These are phyloP conservation scores for Fraxinus greggii DNA, from an alignment of 305 asterid genomes.

Conservation along the genomic window DNA sequence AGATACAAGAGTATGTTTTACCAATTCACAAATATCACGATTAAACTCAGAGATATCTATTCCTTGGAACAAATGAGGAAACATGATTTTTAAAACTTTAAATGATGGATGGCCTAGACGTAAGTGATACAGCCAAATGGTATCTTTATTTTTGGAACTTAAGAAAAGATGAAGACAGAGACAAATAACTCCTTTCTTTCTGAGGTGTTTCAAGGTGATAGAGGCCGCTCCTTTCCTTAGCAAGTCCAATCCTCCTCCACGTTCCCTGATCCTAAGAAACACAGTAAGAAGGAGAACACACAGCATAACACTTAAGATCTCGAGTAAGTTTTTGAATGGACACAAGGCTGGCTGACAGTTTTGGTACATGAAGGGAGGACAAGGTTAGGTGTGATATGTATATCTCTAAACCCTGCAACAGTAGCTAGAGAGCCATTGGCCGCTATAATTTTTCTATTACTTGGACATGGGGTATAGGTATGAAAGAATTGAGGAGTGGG, in stretches of 20 bases:
- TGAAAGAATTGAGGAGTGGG: not conserved
- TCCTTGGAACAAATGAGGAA: too few species aligned
- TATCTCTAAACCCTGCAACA: not conserved
- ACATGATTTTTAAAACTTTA: too few species aligned
- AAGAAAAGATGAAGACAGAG: too few species aligned
- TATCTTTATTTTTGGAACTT: too few species aligned
- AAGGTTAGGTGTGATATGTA: not conserved
- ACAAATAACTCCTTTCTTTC: not conserved
- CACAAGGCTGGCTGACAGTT: not conserved
- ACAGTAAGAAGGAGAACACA: not conserved
- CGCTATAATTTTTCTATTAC: too few species aligned
- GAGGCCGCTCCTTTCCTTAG: not conserved
- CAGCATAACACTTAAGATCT: not conserved
- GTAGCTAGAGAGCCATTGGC: not conserved
- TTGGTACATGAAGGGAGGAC: not conserved
- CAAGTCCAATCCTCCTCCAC: conserved; percentile 9
- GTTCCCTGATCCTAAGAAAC: not conserved
- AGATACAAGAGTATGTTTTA: too few species aligned
- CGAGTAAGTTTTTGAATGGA: not conserved
- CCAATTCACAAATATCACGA: too few species aligned
- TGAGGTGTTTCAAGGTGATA: not conserved
- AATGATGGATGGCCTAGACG: too few species aligned
- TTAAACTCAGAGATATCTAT: too few species aligned
- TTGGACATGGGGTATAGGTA: too few species aligned
- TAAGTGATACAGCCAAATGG: too few species aligned